Percentiles rank a stretch among this genome's conserved stretches.
These are phyloP conservation scores for Hippophae tibetana DNA, from an alignment of 306 rosid genomes.

Conservation along the genomic window DNA sequence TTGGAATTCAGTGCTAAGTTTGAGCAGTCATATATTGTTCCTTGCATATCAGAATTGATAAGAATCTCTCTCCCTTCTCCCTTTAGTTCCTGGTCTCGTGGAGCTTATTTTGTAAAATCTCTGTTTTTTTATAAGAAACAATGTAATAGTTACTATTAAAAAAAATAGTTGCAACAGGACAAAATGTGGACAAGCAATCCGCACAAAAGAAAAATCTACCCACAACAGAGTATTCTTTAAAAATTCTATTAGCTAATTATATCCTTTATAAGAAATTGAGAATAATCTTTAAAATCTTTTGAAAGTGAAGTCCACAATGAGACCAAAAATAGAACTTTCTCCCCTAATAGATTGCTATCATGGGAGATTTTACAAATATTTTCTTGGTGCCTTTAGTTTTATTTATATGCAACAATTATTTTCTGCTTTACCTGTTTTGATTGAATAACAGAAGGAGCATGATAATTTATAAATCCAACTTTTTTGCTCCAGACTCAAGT, in stretches of 20 bases:
- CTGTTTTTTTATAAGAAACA: neutral
- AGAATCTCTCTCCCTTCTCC: neutral
- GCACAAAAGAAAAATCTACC: no score
- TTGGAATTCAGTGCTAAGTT: neutral
- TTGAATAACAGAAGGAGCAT: constrained; percentile 15
- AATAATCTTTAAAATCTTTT: no score
- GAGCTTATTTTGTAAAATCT: neutral
- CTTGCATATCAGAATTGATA: neutral
- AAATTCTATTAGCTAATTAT: no score
- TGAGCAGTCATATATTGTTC: neutral
- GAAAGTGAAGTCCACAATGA: no score
- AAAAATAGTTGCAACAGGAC: no score
- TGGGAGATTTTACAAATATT: no score
- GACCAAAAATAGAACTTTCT: no score
- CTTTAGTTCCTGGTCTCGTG: neutral
- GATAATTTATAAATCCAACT: constrained; percentile 28
- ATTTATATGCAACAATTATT: neutral
- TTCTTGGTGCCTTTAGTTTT: neutral
- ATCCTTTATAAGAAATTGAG: no score
- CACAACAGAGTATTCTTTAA: no score
- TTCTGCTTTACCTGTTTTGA: neutral
- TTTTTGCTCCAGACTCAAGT: constrained; percentile 76
- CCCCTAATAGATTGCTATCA: no score
- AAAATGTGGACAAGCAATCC: no score
- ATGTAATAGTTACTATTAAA: no score